Percentiles rank a stretch among this genome's conserved stretches.
phyloP scores from a whole-genome alignment of 441 rosid genomes.

The Erodium moschatum region DNA sequence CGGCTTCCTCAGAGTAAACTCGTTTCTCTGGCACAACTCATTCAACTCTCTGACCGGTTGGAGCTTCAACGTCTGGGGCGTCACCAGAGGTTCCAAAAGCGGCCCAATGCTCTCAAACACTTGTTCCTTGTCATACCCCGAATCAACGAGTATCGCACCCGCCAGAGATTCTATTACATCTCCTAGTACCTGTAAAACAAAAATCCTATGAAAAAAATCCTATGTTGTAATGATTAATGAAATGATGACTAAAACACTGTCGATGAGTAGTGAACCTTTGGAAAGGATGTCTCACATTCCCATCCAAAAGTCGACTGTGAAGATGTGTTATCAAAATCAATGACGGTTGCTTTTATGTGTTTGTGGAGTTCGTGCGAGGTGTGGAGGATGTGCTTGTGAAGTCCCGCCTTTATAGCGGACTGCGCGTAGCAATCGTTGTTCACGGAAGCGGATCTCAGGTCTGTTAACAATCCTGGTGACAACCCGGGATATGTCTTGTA shows the following conservation, averaged over 20 bases:
- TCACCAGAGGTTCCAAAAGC: slow-evolving; percentile 60
- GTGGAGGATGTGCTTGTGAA: slow-evolving; percentile 63
- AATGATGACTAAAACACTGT: background rate
- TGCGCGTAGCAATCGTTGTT: slow-evolving; percentile 79
- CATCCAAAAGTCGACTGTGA: slow-evolving; percentile 51
- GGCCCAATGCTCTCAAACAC: slow-evolving; percentile 59
- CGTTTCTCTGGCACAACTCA: slow-evolving; percentile 45
- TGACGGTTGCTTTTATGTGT: slow-evolving; percentile 34
- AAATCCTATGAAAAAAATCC: no score
- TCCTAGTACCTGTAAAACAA: slow-evolving; percentile 59
- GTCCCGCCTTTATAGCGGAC: slow-evolving; percentile 42
- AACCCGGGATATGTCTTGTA: slow-evolving; percentile 45
- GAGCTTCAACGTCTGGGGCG: slow-evolving; percentile 48
- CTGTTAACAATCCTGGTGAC: slow-evolving; percentile 70
- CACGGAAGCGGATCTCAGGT: slow-evolving; percentile 85
- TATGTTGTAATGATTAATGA: no score
- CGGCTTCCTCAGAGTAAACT: slow-evolving; percentile 25
- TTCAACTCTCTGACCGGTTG: slow-evolving; percentile 59
- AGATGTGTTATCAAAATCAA: slow-evolving; percentile 28
- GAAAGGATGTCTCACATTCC: slow-evolving; percentile 62
- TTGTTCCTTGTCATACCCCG: slow-evolving; percentile 48
- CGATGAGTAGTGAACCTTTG: slow-evolving; percentile 49
- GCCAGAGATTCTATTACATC: slow-evolving; percentile 82
- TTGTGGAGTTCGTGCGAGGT: slow-evolving; percentile 57
- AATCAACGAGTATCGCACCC: slow-evolving; percentile 77